Base-by-base conservation (phyloP, 805 yeast species). In the Debaryomyces tyrocola region DNA sequence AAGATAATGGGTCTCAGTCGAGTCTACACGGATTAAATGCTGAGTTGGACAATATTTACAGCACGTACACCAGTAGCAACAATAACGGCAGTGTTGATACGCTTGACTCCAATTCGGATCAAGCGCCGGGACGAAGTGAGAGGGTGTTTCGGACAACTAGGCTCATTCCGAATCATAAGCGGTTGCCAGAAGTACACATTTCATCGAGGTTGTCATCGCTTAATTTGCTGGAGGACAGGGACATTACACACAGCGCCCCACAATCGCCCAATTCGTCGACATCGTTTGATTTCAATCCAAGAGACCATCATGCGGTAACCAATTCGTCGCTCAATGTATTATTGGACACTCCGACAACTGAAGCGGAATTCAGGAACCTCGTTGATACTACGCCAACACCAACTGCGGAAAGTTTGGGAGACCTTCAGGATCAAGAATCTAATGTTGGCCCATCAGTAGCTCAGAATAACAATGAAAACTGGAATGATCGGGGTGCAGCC, bases 401-500 rank as follows among this genome's bases (percentile, higher is more conserved):
- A 6, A 37, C 11, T 11, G 6, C 40, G 8, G 35, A 20, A 15
- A 20, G 17, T 20, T 8, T 9, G 12, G 21, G 8, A 2, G 38
- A 17, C 7, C 10, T 39, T 11, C 27, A 2, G 18, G 28, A 39
- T 11, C 21, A 27, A 12, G 45, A 37, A 18, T 27, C 18, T 20
- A 21, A 27, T 35, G 20, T 41, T 12, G 39, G 11, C 37, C 27
- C 7, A 24, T 24, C 27, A 9, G 27, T 24, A 24, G 27, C 10
- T 24, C 27, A 24, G 27, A 52, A 38, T 27, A 50, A 53, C 4
- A 53, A 56, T 18, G 57, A 59, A 6, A 59, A 60, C 5, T 70
- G 75, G 76, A 52, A 51, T 14, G 60, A 65, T 29, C 57, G 54
- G 33, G 75, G 74, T 1, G 70, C 73, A 10, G 76, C 75, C 1